These are phyloP conservation scores for Phytophthora colocasiae DNA, from an alignment of 352 stramenopile genomes.

Conservation along the genomic window DNA sequence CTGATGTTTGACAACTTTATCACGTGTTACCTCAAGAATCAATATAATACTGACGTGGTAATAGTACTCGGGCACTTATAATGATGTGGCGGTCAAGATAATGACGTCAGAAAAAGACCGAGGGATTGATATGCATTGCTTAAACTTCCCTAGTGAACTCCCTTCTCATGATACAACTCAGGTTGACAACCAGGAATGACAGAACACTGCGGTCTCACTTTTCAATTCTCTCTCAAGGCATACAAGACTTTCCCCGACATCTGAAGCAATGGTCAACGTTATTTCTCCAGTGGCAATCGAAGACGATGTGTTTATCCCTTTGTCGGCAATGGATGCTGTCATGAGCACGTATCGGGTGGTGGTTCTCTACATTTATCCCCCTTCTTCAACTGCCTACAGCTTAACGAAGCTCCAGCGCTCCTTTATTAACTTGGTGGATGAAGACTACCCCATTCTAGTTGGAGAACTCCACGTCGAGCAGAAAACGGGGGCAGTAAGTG, in stretches of 20 bases:
- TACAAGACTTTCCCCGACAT: not conserved
- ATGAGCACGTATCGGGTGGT: constrained; percentile 55
- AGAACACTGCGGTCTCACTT: constrained; percentile 4
- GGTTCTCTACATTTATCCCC: constrained; percentile 63
- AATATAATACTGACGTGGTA: not conserved
- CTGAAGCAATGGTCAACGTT: constrained; percentile 19
- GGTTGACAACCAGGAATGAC: not conserved
- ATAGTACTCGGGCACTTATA: constrained; percentile 1
- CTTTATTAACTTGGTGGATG: constrained; percentile 41
- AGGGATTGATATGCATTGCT: too few relatives aligned
- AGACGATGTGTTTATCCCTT: constrained; percentile 21
- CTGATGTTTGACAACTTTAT: too few relatives aligned
- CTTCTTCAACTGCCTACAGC: constrained; percentile 34
- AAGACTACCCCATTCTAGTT: constrained; percentile 60
- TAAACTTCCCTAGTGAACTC: not conserved
- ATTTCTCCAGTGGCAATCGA: constrained; percentile 5
- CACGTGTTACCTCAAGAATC: not conserved
- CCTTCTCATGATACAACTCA: not conserved
- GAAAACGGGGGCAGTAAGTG: constrained; percentile 32
- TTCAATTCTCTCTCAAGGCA: constrained; percentile 9
- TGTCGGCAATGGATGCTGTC: constrained; percentile 58
- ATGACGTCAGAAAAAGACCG: constrained; percentile 12
- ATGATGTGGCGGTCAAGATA: not conserved
- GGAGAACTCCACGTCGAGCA: constrained; percentile 40
- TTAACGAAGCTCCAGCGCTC: constrained; percentile 41